A percentile compares a stretch with the other conserved stretches of the same genome.
These are phyloP conservation scores for Aechmea fasciata DNA, from an alignment of 176 grass and related monocot genomes.

Conservation along the genomic window DNA sequence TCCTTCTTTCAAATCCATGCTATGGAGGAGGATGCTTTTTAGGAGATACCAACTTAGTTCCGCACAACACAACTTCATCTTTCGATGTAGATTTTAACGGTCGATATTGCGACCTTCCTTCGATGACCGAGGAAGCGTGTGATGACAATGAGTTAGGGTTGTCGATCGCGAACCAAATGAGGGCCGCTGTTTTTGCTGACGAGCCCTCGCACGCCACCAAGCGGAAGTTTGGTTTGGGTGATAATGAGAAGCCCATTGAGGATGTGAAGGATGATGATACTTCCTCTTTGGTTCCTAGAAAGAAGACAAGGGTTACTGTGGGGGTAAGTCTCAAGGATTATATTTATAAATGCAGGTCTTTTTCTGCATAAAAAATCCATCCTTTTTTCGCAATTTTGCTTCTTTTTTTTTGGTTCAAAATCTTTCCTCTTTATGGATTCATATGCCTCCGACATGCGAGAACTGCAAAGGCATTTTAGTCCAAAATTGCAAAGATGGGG, in stretches of 20 bases:
- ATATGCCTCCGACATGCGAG: too few species aligned
- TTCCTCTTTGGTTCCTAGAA: slow-evolving; percentile 26
- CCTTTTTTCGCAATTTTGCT: too few species aligned
- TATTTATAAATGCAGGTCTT: too few species aligned
- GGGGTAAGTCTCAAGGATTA: slow-evolving; percentile 25
- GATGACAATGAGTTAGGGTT: not conserved
- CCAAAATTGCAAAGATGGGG: too few species aligned
- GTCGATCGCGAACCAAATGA: slow-evolving; percentile 1
- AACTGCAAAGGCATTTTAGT: too few species aligned
- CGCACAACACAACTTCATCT: slow-evolving; percentile 17
- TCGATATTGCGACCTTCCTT: slow-evolving; percentile 22
- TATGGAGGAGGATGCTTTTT: slow-evolving; percentile 36
- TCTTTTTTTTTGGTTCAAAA: too few species aligned
- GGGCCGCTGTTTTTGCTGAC: not conserved
- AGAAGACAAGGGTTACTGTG: slow-evolving; percentile 32
- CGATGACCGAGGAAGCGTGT: slow-evolving; percentile 4
- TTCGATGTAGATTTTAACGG: slow-evolving; percentile 14
- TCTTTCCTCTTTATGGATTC: too few species aligned
- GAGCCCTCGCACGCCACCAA: slow-evolving; percentile 21
- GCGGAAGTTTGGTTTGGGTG: slow-evolving; percentile 21
- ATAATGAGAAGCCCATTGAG: slow-evolving; percentile 10
- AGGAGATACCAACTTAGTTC: slow-evolving; percentile 18
- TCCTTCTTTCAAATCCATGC: slow-evolving; percentile 30
- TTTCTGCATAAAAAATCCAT: too few species aligned
- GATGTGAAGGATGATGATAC: slow-evolving; percentile 13